Evolutionary conservation across 169 alveolate genomes (phyloP).

Genomic region (Plasmodium reichenowi): DNA sequence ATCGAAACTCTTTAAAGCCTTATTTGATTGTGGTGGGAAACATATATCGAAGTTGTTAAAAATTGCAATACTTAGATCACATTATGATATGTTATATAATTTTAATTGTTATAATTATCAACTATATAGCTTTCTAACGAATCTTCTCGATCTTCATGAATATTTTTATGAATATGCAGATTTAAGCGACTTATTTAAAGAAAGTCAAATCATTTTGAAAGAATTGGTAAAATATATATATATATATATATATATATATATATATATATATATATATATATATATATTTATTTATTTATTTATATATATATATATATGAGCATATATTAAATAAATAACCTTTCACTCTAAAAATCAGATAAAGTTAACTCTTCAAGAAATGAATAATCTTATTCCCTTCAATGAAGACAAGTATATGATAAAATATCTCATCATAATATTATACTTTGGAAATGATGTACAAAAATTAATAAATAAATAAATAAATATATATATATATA

Average conservation of each 20-base stretch:
- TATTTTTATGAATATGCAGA: conserved; percentile 46
- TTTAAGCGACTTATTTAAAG: conserved; percentile 28
- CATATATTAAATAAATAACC: background rate
- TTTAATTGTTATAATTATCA: conserved; percentile 69
- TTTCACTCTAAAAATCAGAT: conserved; percentile 3
- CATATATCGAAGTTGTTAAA: conserved; percentile 55
- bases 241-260: no score
- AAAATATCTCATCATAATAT: conserved; percentile 62
- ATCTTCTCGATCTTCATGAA: conserved; percentile 27
- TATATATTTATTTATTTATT: no score
- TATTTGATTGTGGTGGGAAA: conserved; percentile 76
- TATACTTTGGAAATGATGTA: conserved; percentile 73
- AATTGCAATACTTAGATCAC: conserved; percentile 55
- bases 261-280: no score
- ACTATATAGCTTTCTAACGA: conserved; percentile 35
- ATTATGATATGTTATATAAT: conserved; percentile 63
- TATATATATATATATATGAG: no score
- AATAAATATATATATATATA: background rate
- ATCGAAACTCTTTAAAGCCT: conserved; percentile 48
- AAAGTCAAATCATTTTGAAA: conserved; percentile 43
- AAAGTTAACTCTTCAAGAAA: conserved; percentile 41
- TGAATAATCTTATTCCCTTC: conserved; percentile 73
- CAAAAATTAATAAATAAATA: background rate
- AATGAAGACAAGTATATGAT: conserved; percentile 43
- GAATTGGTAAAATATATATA: conserved; percentile 20